Base-by-base conservation (phyloP, 495 filamentous ascomycete genomes). In the Neurospora discreta region DNA sequence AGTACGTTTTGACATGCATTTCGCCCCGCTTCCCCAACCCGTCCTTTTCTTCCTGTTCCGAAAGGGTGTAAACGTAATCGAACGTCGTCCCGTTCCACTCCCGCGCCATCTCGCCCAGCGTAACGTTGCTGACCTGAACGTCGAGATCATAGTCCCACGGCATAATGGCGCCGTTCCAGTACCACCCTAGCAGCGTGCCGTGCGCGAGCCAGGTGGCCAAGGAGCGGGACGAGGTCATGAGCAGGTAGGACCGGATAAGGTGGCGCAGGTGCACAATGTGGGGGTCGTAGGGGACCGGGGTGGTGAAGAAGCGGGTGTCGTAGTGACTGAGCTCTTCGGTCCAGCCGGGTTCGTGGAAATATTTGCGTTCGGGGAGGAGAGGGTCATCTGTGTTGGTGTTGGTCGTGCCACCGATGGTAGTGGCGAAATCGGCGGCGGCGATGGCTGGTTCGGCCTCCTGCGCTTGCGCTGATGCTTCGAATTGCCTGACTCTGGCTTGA, bases 111-210 rank as follows among this genome's bases (percentile, higher is more conserved):
- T 87, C 86, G 13, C 79, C 75, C 39, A 94, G 81, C 1, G 91
- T 93, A 16, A 83, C 80, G 13, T 83, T 84, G 38, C 87, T 88
- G 30, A 96, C 89, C 80, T 96, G 93, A 4, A 90, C 91, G 77
- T 96, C 93, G n/a, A 96, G 83, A 79, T 96, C 92, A 86, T 88
- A 92, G 78, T 96, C 93, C 92, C 93, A 96, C 11, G 93, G 92
- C 75, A 95, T 88, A 76, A 93, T 87, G 82, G 88, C 87, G 20
- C 89, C 91, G 76, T 93, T 94, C 93, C 93, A 97, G 91, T 92
- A 95, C 93, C 93, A 97, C 15, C 93, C 93, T 68, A 97, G 81
- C 65, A 97, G 82, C 18, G 93, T 94, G 30, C 93, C 93, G 80
- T 97, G 93, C 41, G 92, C 91, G 74, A 97, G 89, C 93, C 93